Percentiles rank a stretch among this genome's conserved stretches.
These are phyloP conservation scores for Venturia oleaginea DNA, from an alignment of 2,329 filamentous ascomycete genomes.

Conservation along the genomic window DNA sequence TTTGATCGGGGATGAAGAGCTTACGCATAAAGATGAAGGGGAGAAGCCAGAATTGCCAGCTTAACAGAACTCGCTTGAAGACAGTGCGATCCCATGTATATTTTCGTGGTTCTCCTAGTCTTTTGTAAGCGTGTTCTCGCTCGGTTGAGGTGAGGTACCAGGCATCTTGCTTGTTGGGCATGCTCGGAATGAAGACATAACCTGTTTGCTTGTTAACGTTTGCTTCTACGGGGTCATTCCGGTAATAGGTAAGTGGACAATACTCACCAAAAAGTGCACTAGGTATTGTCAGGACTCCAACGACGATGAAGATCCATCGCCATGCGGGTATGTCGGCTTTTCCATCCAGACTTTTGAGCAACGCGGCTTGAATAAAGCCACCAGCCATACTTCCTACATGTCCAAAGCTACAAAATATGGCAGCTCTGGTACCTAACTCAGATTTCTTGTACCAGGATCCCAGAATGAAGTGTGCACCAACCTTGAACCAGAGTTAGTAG, in stretches of 20 bases:
- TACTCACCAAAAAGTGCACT: conserved; percentile 31
- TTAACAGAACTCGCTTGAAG: conserved; percentile 28
- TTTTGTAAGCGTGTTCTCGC: conserved; percentile 29
- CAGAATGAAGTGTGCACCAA: conserved; percentile 37
- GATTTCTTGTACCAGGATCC: conserved; percentile 37
- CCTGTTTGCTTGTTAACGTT: neutral
- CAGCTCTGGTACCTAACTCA: conserved; percentile 34
- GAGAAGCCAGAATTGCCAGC: conserved; percentile 39
- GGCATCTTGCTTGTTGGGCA: conserved; percentile 33
- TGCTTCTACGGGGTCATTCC: too few species aligned
- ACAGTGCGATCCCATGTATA: conserved; percentile 21
- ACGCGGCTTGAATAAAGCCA: conserved; percentile 37
- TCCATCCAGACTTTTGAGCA: conserved; percentile 29
- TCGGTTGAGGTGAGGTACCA: conserved; percentile 31
- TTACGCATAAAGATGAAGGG: conserved; percentile 36
- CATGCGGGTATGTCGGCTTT: conserved; percentile 31
- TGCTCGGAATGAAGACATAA: conserved; percentile 37
- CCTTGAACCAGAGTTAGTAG: conserved; percentile 30
- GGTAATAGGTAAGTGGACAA: neutral
- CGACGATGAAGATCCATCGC: conserved; percentile 37
- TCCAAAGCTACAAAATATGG: conserved; percentile 35
- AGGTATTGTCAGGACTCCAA: conserved; percentile 34
- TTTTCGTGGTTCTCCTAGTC: conserved; percentile 27
- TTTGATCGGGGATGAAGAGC: neutral
- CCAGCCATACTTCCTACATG: conserved; percentile 37